phyloP scores from a whole-genome alignment of 2,329 filamentous ascomycete genomes.

The Xylaria sp. region DNA sequence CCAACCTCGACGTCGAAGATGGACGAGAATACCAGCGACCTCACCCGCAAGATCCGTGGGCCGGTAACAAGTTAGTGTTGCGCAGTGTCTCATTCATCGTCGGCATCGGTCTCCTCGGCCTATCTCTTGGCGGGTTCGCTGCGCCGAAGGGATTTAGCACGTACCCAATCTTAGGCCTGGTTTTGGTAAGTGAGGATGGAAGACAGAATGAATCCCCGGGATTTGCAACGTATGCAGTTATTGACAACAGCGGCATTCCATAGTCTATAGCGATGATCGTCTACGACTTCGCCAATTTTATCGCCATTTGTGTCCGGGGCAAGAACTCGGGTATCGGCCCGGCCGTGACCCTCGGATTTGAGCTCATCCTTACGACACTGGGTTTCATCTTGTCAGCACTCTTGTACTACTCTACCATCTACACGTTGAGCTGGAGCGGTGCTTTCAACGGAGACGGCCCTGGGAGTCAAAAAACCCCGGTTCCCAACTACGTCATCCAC shows the following conservation, averaged over 20 bases:
- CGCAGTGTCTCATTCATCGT: conserved; percentile 7
- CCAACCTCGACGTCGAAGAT: not conserved
- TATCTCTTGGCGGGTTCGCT: conserved; percentile 1
- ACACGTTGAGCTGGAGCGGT: not conserved
- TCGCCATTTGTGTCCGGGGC: conserved; percentile 6
- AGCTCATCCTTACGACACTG: conserved; percentile 5
- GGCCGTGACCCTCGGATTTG: conserved; percentile 10
- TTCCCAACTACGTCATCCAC: not conserved
- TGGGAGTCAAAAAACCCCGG: not conserved
- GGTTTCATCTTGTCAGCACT: conserved; percentile 4
- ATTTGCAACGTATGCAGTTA: not conserved
- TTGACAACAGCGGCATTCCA: not conserved
- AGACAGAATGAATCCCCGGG: not conserved
- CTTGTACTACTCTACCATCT: not conserved
- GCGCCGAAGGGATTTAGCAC: conserved; percentile 4
- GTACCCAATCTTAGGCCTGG: conserved; percentile 1
- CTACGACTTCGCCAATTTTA: conserved; percentile 8
- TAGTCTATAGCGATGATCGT: not conserved
- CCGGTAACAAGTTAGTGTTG: conserved; percentile 5
- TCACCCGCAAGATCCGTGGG: conserved; percentile 2
- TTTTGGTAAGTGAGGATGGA: conserved; percentile 12
- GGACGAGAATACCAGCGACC: not conserved
- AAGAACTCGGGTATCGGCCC: conserved; percentile 6
- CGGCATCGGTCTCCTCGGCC: conserved; percentile 1
- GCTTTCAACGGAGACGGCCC: not conserved